Evolutionary conservation across 1,284 basidiomycete genomes (phyloP), one percentile per base, ranked within the genome.

Genomic region (Volvariella surrecta): DNA sequence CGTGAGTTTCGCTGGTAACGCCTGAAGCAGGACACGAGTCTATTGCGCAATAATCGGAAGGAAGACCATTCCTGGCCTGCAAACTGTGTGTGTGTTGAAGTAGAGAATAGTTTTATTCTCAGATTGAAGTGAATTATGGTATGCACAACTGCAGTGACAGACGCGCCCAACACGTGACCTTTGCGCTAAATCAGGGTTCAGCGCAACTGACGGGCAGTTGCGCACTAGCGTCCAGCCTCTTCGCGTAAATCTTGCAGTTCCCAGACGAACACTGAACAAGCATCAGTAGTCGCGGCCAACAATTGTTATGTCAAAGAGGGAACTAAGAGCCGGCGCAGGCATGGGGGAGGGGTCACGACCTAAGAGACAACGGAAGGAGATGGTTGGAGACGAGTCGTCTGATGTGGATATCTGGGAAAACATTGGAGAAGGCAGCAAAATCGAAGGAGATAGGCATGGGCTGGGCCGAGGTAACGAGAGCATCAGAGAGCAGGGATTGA

Each of bases 291-390:
- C 6, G 6, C 24, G 11, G 24, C 11, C 6, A 32, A 39, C 32
- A 40, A 39, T 45, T 43, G 31, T 24, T 44, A 79, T 82, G 80
- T 76, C 73, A 61, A 85, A 85, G 69, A 64, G 82, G 61, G 80
- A 83, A 58, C 69, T 76, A 45, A 75, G 63, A 48, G 66, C 61
- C 45, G 61, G 61, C 47, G 67, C 70, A 52, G 76, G 76, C 50
- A 56, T 70, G 38, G 52, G 56, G 54, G 76, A 78, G 55, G 71
- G 68, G 52, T 74, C 79, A 55, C 76, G 78, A 54, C 67, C 74
- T 58, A 87, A 86, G 66, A 77, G 83, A 59, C 24, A 28, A 28
- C 78, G 78, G 55, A 78, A 73, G 59, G 79, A 81, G 45, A 66
- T 41, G 17, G 32, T 37, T 9, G 32, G 22, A 45, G 61, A 63